Conservation (phyloP, 768 basidiomycete genomes). For the Strobilomyces confusus region DNA sequence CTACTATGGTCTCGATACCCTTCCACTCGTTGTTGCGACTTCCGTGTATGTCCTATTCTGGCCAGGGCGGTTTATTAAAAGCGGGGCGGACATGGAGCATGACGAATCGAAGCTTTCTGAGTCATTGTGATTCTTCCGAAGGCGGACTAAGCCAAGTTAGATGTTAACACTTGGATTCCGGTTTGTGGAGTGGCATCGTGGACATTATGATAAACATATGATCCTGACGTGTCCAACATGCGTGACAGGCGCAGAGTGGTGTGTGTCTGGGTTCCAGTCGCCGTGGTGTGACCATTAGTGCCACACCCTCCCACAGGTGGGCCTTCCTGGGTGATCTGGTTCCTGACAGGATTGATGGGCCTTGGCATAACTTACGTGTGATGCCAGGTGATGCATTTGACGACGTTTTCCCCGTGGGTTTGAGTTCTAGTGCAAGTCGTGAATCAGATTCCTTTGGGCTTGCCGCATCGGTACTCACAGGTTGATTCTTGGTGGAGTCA, state of each 20-base stretch:
- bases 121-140: background rate
- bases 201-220: background rate
- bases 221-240: background rate
- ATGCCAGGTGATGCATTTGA: too few relatives aligned
- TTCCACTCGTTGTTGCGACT: conserved; percentile 62
- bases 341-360: background rate
- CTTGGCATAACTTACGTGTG: too few relatives aligned
- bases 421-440: too few relatives aligned
- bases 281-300: background rate
- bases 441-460: too few relatives aligned
- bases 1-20: conserved; percentile 66
- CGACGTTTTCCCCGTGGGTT: too few relatives aligned
- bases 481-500: too few relatives aligned
- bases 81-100: too few relatives aligned
- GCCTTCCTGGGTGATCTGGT: too few relatives aligned
- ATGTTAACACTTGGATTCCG: background rate
- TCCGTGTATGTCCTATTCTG: conserved; percentile 55
- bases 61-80: conserved; percentile 54
- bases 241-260: background rate
- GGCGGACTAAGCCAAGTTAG: background rate
- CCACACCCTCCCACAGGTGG: background rate
- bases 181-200: background rate
- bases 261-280: background rate
- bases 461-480: too few relatives aligned
- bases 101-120: conserved; percentile 26